Evolutionary conservation across 345 rosid genomes (phyloP), one percentile per base, ranked within the genome.

Genomic region (Raphanus sativus): DNA sequence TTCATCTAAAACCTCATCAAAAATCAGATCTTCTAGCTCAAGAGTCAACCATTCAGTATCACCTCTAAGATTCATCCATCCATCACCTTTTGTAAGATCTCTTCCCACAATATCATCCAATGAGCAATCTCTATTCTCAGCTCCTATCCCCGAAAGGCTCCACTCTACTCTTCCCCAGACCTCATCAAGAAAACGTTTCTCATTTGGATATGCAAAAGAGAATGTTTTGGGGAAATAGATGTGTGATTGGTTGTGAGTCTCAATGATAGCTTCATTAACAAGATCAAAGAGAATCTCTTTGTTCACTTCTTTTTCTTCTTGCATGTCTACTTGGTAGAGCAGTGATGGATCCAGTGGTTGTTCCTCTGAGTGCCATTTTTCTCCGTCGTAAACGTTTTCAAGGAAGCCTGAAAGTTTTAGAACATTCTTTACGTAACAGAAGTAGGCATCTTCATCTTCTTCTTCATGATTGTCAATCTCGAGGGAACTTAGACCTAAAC

Each of bases 331-430:
- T 54, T 88, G 79, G 38, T 87, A 77, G 78, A 87, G 87, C 56
- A 92, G 55, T 71, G 82, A 78, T 26, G 93, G 92, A 76, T 87
- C 82, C 69, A 95, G 26, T 28, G 93, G 98, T 77, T 84, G 96
- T 61, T 89, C 90, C 75, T 85, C 42, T 3, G 93, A 77, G 77
- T 86, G 58, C 98, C 97, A 95, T 55, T 48, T 67, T 62, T 73
- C 59, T 17, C 74, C 89, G 1, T 76, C 63, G 63, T 42, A 3
- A 33, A 83, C 86, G 32, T 80, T 82, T 50, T 76, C 85, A 0
- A 83, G 81, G 65, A 89, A 81, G 36, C 97, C 97, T n/a, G 96
- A 90, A 36, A 85, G 62, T 64, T 86, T 79, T 32, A 95, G 83
- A 48, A 90, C 76, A 28, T 83, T 84, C 76, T 73, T 84, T 30